phyloP scores from a whole-genome alignment of 176 grass and related monocot species.

The Aegilops sharonensis region DNA sequence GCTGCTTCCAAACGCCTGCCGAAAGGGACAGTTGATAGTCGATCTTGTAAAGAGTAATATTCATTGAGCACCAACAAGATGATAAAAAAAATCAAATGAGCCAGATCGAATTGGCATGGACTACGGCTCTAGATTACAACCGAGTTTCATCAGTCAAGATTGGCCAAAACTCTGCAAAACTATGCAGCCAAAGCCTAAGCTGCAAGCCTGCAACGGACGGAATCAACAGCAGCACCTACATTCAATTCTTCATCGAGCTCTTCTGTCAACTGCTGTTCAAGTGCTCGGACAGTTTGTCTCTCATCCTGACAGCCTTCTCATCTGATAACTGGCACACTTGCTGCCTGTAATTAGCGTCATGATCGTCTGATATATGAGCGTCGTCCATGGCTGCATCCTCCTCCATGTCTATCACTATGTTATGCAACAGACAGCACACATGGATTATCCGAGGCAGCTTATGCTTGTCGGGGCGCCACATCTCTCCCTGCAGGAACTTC shows the following conservation, averaged over 20 bases:
- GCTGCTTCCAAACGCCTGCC: too few relatives aligned
- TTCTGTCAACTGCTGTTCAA: constrained; percentile 30
- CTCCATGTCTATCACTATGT: constrained; percentile 70
- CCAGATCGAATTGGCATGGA: constrained; percentile 4
- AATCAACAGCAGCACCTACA: constrained; percentile 13
- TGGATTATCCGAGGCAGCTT: constrained; percentile 90
- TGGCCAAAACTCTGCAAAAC: constrained; percentile 34
- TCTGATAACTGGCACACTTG: constrained; percentile 60
- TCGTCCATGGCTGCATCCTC: constrained; percentile 46
- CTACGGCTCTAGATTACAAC: constrained; percentile 10
- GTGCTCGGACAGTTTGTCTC: constrained; percentile 58
- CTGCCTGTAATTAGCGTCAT: constrained; percentile 65
- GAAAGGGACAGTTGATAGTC: background rate
- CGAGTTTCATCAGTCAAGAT: constrained; percentile 20
- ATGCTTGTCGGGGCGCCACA: constrained; percentile 97
- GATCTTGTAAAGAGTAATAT: background rate
- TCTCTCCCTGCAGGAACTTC: constrained; percentile 86
- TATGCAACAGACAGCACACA: constrained; percentile 83
- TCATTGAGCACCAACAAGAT: constrained; percentile 1
- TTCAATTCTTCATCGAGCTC: background rate
- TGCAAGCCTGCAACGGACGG: constrained; percentile 7
- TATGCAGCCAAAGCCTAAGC: constrained; percentile 29
- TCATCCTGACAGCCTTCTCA: constrained; percentile 51
- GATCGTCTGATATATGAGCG: constrained; percentile 15
- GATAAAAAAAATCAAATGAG: constrained; percentile 3